Evolutionary conservation across 768 basidiomycete species (phyloP), one percentile per base, ranked within the genome.

Genomic region (Boletus vinaceobasis): DNA sequence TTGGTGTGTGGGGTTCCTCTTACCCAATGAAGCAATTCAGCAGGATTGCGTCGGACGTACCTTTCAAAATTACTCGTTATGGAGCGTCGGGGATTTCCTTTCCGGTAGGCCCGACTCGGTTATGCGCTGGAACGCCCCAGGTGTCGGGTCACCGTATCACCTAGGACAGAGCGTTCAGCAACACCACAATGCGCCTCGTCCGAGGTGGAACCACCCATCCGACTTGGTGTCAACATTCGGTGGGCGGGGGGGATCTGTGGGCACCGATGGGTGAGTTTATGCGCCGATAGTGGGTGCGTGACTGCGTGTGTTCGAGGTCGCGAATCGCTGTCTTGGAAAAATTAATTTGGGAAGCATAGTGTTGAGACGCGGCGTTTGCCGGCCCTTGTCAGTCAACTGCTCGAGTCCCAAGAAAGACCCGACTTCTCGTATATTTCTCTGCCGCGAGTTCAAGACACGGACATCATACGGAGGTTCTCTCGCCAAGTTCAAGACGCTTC

Each of bases 41-140:
- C 38, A 29, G 15, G 61, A 69, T 63, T 67, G 67, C 57, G 46
- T 47, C 48, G 56, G 42, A 48, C 33, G 29, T 10, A 58, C 50
- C 33, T 60, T 58, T 19, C 0, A 48, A 45, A 57, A 45, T 67
- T 64, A 54, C 68, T 45, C 7, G 43, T 58, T 71, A 59, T 61
- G 61, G 67, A 5, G 35, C 19, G 19, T 37, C 32, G 13, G 37
- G 15, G 15, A 7, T 45, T 58, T 31, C 63, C 55, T 50, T 51
- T 54, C 23, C 7, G 13, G 48, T 45, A 31, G 1, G 14, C 6
- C 36, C 46, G 17, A 17, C 50, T 42, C 27, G 7, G 13, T 6
- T 11, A 14, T 17, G 36, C n/a, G 17, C 23, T 21, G 13, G 6
- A 38, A 8, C 37, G 21, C 14, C 21, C 26, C 42, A 27, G 10